phyloP scores from a whole-genome alignment of 805 yeast species.

The Yarrowia sp. region DNA sequence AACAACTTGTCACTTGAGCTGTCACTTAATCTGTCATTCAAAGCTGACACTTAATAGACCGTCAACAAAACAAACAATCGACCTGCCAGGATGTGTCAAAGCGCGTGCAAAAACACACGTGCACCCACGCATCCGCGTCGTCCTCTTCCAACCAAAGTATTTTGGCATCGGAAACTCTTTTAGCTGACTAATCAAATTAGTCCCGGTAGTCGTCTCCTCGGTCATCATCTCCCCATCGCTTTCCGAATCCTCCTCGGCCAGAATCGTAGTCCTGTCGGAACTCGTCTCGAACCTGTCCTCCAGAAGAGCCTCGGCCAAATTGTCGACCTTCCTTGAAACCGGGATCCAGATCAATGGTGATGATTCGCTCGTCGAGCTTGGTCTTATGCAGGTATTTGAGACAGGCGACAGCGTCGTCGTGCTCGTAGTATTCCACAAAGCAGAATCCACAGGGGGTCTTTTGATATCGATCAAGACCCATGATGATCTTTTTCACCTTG shows the following conservation, averaged over 20 bases:
- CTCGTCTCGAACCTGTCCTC: constrained; percentile 90
- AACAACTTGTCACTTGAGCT: not conserved
- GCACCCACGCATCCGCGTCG: constrained; percentile 8
- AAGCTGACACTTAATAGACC: not conserved
- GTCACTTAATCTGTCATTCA: too few relatives aligned
- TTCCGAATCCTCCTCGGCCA: constrained; percentile 56
- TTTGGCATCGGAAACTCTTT: not conserved
- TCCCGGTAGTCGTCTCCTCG: constrained; percentile 10
- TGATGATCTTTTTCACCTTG: constrained; percentile 75
- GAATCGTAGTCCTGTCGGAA: constrained; percentile 54
- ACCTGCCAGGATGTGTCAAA: not conserved
- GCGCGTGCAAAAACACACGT: constrained; percentile 12
- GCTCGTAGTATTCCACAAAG: constrained; percentile 77
- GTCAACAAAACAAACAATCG: not conserved
- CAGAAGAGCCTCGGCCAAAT: constrained; percentile 89
- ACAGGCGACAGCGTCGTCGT: constrained; percentile 78
- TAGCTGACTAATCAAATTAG: not conserved
- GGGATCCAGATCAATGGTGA: constrained; percentile 92
- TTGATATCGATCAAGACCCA: constrained; percentile 93
- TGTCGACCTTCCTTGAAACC: constrained; percentile 96
- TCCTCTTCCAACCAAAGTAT: not conserved
- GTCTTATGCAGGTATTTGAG: constrained; percentile 83
- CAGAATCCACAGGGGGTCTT: constrained; percentile 97
- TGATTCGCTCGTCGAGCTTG: constrained; percentile 78
- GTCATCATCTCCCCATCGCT: constrained; percentile 42